Conservation (phyloP, 1,139 yeast species). For the Magnusiomyces tetraspermus region DNA sequence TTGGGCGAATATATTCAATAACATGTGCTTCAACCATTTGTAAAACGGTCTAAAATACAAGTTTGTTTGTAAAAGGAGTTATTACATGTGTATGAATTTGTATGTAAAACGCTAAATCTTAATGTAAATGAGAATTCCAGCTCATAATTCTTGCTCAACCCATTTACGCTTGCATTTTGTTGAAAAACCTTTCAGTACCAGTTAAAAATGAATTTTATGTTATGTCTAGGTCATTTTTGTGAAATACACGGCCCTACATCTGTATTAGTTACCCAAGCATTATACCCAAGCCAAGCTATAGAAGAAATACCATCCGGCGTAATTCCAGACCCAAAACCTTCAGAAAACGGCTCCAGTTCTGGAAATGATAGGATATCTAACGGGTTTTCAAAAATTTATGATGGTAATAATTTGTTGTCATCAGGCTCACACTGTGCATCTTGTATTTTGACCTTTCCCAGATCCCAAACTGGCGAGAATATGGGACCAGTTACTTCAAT, state of each 20-base stretch:
- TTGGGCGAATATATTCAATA: no score
- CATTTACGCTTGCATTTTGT: not conserved
- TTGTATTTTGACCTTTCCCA: not conserved
- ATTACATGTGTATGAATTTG: no score
- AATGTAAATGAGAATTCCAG: no score
- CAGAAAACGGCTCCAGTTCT: not conserved
- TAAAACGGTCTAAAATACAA: no score
- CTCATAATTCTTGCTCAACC: not conserved
- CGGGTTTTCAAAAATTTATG: not conserved
- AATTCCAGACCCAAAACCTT: not conserved
- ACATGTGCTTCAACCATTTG: no score
- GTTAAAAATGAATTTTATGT: conserved; percentile 15
- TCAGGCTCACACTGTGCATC: conserved; percentile 8
- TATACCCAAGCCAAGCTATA: conserved; percentile 26
- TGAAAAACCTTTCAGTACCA: not conserved
- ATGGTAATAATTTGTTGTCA: not conserved
- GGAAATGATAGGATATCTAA: not conserved
- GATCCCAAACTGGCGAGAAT: not conserved
- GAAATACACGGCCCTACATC: conserved; percentile 79
- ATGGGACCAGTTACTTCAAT: not conserved
- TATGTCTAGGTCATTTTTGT: conserved; percentile 67
- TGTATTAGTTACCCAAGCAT: conserved; percentile 59
- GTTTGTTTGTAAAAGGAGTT: no score
- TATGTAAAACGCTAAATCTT: not conserved
- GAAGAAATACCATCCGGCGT: conserved; percentile 14